Evolutionary conservation across 2,329 filamentous ascomycete genomes (phyloP).

Genomic region (Epicoccum nigrum): DNA sequence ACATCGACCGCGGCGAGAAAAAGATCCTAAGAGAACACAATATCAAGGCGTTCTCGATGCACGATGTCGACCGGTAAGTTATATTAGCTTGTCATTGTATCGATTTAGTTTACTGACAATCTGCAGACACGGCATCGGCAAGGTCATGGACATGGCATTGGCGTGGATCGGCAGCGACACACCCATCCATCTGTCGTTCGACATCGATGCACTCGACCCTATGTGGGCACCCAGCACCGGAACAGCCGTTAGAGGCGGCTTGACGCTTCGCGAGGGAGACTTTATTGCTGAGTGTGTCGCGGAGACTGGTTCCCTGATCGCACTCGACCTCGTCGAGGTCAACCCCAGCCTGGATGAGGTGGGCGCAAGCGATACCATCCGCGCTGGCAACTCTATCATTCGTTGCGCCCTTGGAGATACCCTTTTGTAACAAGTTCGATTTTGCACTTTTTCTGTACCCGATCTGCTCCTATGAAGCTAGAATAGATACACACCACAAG

Average conservation of each 20-base stretch:
- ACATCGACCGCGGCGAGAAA: slow-evolving; percentile 95
- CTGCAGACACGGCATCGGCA: slow-evolving; percentile 83
- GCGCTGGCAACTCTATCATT: slow-evolving; percentile 89
- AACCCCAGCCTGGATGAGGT: slow-evolving; percentile 57
- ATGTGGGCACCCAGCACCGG: slow-evolving; percentile 96
- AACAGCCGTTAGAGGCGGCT: slow-evolving; percentile 88
- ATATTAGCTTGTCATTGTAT: too few species aligned
- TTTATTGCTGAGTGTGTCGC: slow-evolving; percentile 82
- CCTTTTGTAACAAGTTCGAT: slow-evolving; percentile 64
- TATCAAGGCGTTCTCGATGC: slow-evolving; percentile 98
- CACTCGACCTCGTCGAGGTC: slow-evolving; percentile 63
- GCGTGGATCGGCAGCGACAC: slow-evolving; percentile 93
- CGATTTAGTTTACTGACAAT: slow-evolving; percentile 4
- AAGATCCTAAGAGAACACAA: slow-evolving; percentile 83
- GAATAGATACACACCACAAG: slow-evolving; percentile 6
- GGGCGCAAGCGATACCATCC: slow-evolving; percentile 83
- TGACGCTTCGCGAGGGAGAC: slow-evolving; percentile 94
- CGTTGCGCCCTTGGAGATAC: slow-evolving; percentile 92
- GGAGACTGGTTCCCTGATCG: slow-evolving; percentile 61
- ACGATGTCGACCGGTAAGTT: slow-evolving; percentile 85
- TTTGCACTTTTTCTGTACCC: not conserved
- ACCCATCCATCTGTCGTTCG: slow-evolving; percentile 95
- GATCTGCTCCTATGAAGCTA: slow-evolving; percentile 2
- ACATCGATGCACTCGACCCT: slow-evolving; percentile 94
- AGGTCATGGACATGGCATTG: slow-evolving; percentile 97